phyloP scores from a whole-genome alignment of 257 asterid genomes.

The Rhazya stricta region DNA sequence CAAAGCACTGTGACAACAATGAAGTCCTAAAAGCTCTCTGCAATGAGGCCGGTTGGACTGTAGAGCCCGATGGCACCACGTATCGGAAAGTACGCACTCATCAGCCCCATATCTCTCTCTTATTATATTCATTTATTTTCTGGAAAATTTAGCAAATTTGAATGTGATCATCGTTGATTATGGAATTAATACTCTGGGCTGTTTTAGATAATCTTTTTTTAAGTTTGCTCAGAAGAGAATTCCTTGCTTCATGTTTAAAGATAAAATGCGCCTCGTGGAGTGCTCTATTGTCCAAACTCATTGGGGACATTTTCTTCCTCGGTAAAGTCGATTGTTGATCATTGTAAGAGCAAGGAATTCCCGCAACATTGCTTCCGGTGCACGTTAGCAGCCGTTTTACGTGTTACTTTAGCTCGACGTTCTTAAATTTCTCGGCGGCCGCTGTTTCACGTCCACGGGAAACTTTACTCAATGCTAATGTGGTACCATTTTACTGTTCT shows the following conservation, averaged over 20 bases:
- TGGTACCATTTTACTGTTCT: neutral
- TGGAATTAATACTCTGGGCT: neutral
- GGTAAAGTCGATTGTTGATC: neutral
- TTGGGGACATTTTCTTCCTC: neutral
- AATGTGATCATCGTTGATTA: neutral
- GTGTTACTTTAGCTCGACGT: neutral
- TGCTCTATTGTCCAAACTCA: neutral
- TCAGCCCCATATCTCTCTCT: too few relatives aligned
- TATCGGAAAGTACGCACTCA: slow-evolving; percentile 47
- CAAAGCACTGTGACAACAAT: slow-evolving; percentile 70
- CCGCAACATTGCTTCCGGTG: neutral
- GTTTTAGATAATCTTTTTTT: neutral
- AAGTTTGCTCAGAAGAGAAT: neutral
- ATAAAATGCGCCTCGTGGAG: neutral
- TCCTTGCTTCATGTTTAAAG: neutral
- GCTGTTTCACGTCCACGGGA: neutral
- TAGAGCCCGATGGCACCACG: slow-evolving; percentile 68
- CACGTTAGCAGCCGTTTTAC: slow-evolving; percentile 18
- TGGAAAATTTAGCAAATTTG: neutral
- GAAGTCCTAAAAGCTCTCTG: slow-evolving; percentile 82
- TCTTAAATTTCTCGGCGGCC: neutral
- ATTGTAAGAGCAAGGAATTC: neutral
- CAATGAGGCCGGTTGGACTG: slow-evolving; percentile 68
- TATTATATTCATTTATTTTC: neutral
- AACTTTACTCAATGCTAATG: neutral